Conservation (phyloP, 1,284 basidiomycete genomes). For the Puccinia polysora region DNA sequence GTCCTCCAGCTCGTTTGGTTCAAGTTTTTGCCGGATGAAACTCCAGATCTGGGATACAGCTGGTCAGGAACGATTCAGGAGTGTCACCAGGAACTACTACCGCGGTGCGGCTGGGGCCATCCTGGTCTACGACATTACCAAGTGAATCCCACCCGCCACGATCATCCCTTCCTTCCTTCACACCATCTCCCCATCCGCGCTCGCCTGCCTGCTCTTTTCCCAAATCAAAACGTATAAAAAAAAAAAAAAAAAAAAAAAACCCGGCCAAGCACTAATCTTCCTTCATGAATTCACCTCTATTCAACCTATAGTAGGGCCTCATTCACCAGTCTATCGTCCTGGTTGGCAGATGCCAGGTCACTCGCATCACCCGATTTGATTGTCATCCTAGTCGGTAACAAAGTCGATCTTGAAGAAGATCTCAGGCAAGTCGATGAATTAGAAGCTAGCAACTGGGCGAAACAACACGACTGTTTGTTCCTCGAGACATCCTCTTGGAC, state of each 20-base stretch:
- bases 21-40: conserved; percentile 47
- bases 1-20: conserved; percentile 29
- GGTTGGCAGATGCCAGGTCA: conserved; percentile 86
- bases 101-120: conserved; percentile 74
- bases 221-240: neutral
- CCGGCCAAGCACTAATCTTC: too few relatives aligned
- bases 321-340: conserved; percentile 72
- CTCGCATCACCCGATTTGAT: conserved; percentile 80
- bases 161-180: too few relatives aligned
- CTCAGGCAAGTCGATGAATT: conserved; percentile 81
- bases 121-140: conserved; percentile 92
- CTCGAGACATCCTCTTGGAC: conserved; percentile 86
- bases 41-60: conserved; percentile 83
- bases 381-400: conserved; percentile 88
- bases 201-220: neutral
- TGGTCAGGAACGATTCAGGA: conserved; percentile 77
- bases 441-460: conserved; percentile 89
- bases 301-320: conserved; percentile 55
- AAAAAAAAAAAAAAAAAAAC: too few relatives aligned
- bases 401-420: conserved; percentile 87
- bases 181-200: neutral
- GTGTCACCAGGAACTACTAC: conserved; percentile 96
- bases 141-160: conserved; percentile 61
- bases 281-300: neutral
- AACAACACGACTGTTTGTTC: conserved; percentile 90